Percentiles rank a stretch among this genome's conserved stretches.
These are phyloP conservation scores for Hermanozyma aechmeae DNA, from an alignment of 805 yeast genomes.

Conservation along the genomic window DNA sequence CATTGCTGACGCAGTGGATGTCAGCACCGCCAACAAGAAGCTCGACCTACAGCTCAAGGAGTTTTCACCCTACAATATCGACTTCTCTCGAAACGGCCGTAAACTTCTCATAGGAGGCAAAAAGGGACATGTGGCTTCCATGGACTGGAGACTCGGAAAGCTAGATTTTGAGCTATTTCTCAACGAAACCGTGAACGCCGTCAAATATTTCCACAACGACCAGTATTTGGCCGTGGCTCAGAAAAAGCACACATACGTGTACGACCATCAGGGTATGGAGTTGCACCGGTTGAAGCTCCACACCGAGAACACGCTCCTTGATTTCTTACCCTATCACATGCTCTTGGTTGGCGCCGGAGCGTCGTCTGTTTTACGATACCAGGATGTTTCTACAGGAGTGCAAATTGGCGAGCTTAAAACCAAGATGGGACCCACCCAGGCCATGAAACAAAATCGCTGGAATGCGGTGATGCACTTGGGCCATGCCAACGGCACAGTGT, in stretches of 20 bases:
- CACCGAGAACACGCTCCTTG: constrained; percentile 71
- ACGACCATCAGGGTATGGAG: constrained; percentile 87
- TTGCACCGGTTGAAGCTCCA: constrained; percentile 87
- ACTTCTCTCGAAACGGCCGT: constrained; percentile 84
- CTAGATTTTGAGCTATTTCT: constrained; percentile 75
- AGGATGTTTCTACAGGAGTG: constrained; percentile 90
- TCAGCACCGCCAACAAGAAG: constrained; percentile 62
- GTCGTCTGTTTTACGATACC: constrained; percentile 82
- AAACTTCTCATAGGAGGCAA: constrained; percentile 76
- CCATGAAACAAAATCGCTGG: constrained; percentile 89
- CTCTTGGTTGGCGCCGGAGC: constrained; percentile 82
- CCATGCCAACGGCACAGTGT: constrained; percentile 84
- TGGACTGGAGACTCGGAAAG: constrained; percentile 89
- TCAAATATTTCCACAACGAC: constrained; percentile 83
- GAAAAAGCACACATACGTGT: constrained; percentile 85
- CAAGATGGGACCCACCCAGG: constrained; percentile 80
- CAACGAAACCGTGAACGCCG: constrained; percentile 85
- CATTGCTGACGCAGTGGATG: constrained; percentile 66
- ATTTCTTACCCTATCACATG: constrained; percentile 89
- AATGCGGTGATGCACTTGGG: constrained; percentile 93
- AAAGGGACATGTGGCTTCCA: constrained; percentile 91
- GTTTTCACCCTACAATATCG: constrained; percentile 78
- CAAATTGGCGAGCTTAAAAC: constrained; percentile 79
- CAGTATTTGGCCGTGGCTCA: constrained; percentile 96
- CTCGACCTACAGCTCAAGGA: constrained; percentile 65